Conservation (phyloP, 495 filamentous ascomycete genomes). For the Penicillium antarcticum region DNA sequence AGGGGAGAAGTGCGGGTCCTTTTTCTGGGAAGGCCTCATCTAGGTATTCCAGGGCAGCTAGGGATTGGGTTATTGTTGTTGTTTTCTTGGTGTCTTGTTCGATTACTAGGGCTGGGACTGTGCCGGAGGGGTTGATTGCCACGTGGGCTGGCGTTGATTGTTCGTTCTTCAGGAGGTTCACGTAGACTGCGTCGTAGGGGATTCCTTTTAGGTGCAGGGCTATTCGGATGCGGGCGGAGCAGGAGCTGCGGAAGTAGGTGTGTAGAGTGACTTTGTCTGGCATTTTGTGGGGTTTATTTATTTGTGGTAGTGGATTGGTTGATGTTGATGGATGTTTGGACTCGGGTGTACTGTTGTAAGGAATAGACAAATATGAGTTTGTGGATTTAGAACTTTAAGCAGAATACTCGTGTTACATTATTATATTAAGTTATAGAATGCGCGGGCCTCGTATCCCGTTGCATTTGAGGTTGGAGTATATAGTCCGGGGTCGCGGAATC, state of each 20-base stretch:
- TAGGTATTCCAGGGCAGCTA: conserved; percentile 53
- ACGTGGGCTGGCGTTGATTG: conserved; percentile 33
- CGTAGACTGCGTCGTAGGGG: conserved; percentile 35
- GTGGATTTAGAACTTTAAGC: background rate
- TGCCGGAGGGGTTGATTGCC: conserved; percentile 44
- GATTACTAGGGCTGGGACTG: conserved; percentile 49
- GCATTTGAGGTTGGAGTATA: background rate
- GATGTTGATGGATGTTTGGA: background rate
- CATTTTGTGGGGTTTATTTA: conserved; percentile 18
- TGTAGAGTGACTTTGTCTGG: conserved; percentile 37
- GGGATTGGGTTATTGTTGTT: conserved; percentile 46
- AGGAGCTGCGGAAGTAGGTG: conserved; percentile 56
- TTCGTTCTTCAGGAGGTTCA: conserved; percentile 46
- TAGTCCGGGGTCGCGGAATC: conserved; percentile 12
- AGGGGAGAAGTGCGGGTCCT: conserved; percentile 34
- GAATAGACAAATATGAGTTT: background rate
- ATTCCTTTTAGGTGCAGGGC: conserved; percentile 46
- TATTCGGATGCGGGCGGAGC: conserved; percentile 52
- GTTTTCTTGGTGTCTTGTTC: conserved; percentile 11
- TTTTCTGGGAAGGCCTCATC: conserved; percentile 40
- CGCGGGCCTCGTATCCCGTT: background rate
- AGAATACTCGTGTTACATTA: background rate
- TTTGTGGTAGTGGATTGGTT: background rate
- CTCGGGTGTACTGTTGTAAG: background rate
- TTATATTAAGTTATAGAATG: background rate